phyloP scores from a whole-genome alignment of 2,329 filamentous ascomycete genomes.

The Bisporella sp. region DNA sequence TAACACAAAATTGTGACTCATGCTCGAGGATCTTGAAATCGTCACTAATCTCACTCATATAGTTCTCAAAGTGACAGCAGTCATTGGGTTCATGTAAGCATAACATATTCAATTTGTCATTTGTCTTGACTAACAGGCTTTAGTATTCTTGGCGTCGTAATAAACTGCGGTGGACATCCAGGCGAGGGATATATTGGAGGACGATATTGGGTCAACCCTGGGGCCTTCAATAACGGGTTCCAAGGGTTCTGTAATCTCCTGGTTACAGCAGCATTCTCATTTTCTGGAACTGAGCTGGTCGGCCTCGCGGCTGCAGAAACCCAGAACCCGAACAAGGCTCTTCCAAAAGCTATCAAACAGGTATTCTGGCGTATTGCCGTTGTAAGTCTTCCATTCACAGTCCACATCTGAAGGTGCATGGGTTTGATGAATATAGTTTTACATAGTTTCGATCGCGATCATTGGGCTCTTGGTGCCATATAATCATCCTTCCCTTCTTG shows the following conservation, averaged over 20 bases:
- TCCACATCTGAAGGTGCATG: too few relatives aligned
- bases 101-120: background rate
- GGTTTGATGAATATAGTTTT: constrained; percentile 54
- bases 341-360: constrained; percentile 85
- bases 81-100: constrained; percentile 80
- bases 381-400: constrained; percentile 31
- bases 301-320: constrained; percentile 74
- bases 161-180: constrained; percentile 77
- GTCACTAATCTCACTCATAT: too few relatives aligned
- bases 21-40: too few relatives aligned
- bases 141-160: constrained; percentile 76
- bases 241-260: constrained; percentile 74
- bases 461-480: constrained; percentile 80
- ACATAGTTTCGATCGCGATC: constrained; percentile 73
- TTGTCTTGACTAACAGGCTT: constrained; percentile 10
- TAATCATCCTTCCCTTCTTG: constrained; percentile 55
- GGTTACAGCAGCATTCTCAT: constrained; percentile 69
- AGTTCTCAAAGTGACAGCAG: constrained; percentile 77
- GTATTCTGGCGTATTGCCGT: constrained; percentile 94
- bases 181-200: constrained; percentile 74
- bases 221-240: constrained; percentile 76
- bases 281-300: constrained; percentile 71
- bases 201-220: constrained; percentile 69
- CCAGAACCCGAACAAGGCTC: constrained; percentile 69
- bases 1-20: too few relatives aligned